Evolutionary conservation across 768 basidiomycete species (phyloP), one percentile per base, ranked within the genome.

Genomic region (Podaxis mareebaensis): DNA sequence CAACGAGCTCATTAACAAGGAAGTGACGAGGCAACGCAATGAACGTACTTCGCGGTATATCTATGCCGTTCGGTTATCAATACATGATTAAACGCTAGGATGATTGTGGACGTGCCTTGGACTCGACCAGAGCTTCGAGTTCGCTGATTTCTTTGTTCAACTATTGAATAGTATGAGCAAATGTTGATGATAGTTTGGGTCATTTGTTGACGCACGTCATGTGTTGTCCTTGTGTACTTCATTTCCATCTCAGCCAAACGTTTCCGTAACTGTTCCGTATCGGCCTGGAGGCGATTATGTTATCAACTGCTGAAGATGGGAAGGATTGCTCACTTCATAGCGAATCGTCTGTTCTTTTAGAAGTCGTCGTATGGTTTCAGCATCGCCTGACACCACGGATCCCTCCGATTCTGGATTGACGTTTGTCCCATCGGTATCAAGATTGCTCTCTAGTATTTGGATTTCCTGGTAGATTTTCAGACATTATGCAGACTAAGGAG

Each of bases 131-230:
- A 42, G 89, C 84, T 74, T 99, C 96, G 20, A 98, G 82, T 72
- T 98, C 95, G 59, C 89, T 86, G 56, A 99, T 91, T 77, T 98
- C 95, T 69, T 94, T 92, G 75, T 93, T 90, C 64, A 95, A 83
- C 93, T 96, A 67, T 49, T 22, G 46, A 65, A 24, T 55, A 39
- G 17, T 65, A 49, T 63, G 53, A 59, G n/a, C 26, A 28, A 12
- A 40, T 26, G 3, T 28, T 10, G 10, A 24, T 51, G 49, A 13
- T 13, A 51, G 10, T 3, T 26, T 51, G 13, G 4, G 15, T 44
- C 42, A 15, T 44, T 28, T 24, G 20, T 28, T 24, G 11, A 77
- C 85, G 48, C 72, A 89, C 91, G 69, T 90, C 88, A 68, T 90
- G 88, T 11, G 83, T 81, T 15, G 81, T 79, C 49, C 91, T 82